Evolutionary conservation across 495 filamentous ascomycete genomes (phyloP), one percentile per base, ranked within the genome.

Genomic region (Daldinia decipiens): DNA sequence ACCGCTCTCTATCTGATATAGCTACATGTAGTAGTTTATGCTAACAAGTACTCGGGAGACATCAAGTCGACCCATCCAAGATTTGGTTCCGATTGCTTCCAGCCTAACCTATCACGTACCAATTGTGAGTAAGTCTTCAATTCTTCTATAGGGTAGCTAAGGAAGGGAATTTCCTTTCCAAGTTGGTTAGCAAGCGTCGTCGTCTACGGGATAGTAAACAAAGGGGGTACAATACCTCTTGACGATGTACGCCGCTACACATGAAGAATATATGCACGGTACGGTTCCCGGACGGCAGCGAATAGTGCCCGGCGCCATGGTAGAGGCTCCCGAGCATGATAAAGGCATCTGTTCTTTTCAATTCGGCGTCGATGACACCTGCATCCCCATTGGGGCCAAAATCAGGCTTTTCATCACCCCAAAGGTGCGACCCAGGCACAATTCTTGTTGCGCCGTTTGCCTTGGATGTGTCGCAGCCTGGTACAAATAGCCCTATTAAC

Each of bases 41-140:
- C 3, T 13, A 74, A 55, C 12, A 74, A 19, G 17, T 58, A 62
- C 45, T 74, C 68, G 0, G 79, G 79, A 32, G 71, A 70, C 39
- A 77, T 73, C 65, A 77, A 59, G 17, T 79, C 78, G n/a, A 81
- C 75, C 75, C 76, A 77, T 1, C 79, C 79, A 58, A 78, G 59
- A 36, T 76, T 77, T 24, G 79, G 79, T 26, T 75, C 72, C 27
- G 68, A 74, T 45, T 75, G 68, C 36, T 72, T 74, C 67, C 73
- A 79, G 2, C 79, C 78, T 17, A 75, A 45, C 24, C 74, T 62
- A 34, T 73, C 63, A 59, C 75, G 79, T 39, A 79, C 71, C 36
- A 70, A 21, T 51, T 62, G 60, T 39, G 70, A 59, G 68, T 70
- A 74, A 11, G 63, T 68, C 63, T 71, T 75, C 8, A 79, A 73